Evolutionary conservation across 768 basidiomycete genomes (phyloP).

Genomic region (Royoungia palumana): DNA sequence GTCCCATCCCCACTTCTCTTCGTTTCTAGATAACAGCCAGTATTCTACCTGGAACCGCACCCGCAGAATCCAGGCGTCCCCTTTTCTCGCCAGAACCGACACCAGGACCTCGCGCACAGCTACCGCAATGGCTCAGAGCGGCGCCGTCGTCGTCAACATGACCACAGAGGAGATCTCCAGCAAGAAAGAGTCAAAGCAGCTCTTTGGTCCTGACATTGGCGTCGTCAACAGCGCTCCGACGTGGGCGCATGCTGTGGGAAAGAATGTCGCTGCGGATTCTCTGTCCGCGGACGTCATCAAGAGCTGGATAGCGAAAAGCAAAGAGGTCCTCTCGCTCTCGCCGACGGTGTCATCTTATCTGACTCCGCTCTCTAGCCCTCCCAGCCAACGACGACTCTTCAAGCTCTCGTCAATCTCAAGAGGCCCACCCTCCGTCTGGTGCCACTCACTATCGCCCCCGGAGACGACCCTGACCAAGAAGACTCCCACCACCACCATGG

Average conservation of each 20-base stretch:
- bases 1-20: conserved; percentile 2
- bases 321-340: conserved; percentile 52
- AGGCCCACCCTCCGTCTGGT: conserved; percentile 81
- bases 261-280: conserved; percentile 60
- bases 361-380: conserved; percentile 45
- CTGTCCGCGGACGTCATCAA: conserved; percentile 81
- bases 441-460: conserved; percentile 48
- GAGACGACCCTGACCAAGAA: conserved; percentile 43
- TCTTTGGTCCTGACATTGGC: conserved; percentile 92
- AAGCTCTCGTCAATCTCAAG: conserved; percentile 93
- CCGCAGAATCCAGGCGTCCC: conserved; percentile 47
- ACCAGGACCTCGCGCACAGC: conserved; percentile 47
- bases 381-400: conserved; percentile 88
- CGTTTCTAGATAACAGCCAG: conserved; percentile 42
- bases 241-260: conserved; percentile 67
- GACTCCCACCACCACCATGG: conserved; percentile 65
- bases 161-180: conserved; percentile 10
- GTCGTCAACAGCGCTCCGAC: conserved; percentile 62
- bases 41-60: conserved; percentile 60
- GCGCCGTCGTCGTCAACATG: conserved; percentile 29
- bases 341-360: not conserved
- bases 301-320: conserved; percentile 82
- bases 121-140: conserved; percentile 45
- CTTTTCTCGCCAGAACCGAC: conserved; percentile 50
- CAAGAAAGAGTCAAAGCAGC: conserved; percentile 60